A percentile compares a stretch with the other conserved stretches of the same genome.
Evolutionary conservation across 139 green algal genomes (phyloP).

Genomic region (Mychonastes homosphaera): DNA sequence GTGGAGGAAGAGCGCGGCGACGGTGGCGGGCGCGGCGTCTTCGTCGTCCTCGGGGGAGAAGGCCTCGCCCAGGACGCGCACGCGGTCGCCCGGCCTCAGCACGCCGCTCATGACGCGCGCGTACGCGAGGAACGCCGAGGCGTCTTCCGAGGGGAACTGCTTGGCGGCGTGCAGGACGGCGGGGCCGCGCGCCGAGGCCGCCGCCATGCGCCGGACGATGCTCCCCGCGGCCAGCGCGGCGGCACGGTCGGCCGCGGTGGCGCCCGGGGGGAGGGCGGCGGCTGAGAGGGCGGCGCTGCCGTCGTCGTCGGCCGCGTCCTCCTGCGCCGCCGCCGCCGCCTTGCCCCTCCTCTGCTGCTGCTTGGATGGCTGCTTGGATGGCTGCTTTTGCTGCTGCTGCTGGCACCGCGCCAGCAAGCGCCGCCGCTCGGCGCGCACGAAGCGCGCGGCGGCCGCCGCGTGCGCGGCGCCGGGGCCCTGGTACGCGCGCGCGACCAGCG

Average conservation of each 20-base stretch:
- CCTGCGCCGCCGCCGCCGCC: neutral
- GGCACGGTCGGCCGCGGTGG: too few relatives aligned
- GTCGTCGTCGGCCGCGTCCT: conserved; percentile 56
- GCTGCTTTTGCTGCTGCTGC: too few relatives aligned
- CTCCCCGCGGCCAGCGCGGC: too few relatives aligned
- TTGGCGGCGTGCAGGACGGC: conserved; percentile 87
- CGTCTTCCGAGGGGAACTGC: conserved; percentile 81
- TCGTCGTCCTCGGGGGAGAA: conserved; percentile 98
- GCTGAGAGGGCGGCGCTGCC: too few relatives aligned
- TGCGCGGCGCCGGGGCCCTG: too few relatives aligned
- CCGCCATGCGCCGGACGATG: too few relatives aligned
- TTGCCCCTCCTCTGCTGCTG: neutral
- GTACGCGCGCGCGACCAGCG: conserved; percentile 49
- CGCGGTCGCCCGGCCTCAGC: conserved; percentile 69
- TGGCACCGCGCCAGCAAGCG: conserved; percentile 36
- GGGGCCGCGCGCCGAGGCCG: conserved; percentile 46
- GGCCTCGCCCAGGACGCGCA: conserved; percentile 71
- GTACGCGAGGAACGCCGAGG: conserved; percentile 81
- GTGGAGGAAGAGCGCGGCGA: conserved; percentile 57
- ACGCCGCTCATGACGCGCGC: conserved; percentile 85
- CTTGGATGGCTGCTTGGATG: too few relatives aligned
- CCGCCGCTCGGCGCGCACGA: neutral
- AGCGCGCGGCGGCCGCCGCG: neutral
- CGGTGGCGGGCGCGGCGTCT: conserved; percentile 65
- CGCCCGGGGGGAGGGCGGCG: too few relatives aligned